Base-by-base conservation (phyloP, 2,329 filamentous ascomycete species). In the Zymoseptoria brevis region DNA sequence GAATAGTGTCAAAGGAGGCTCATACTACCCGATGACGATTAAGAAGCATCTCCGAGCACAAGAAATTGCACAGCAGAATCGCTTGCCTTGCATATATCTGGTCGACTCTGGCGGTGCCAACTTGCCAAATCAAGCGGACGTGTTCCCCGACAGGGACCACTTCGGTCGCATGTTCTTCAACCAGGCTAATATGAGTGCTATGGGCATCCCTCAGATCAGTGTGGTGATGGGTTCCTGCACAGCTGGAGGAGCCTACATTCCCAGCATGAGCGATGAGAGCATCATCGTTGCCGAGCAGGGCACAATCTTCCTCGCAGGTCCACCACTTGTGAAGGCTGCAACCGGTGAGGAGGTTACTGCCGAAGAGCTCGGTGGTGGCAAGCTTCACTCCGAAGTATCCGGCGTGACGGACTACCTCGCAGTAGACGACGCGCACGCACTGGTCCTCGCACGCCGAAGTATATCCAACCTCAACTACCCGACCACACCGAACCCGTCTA, bases 81-180 rank as follows among this genome's bases (percentile, higher is more conserved):
- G 84, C 60, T 74, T 88, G 8, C 85, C 85, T 0, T 97, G 93
- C 75, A 89, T 99, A 72, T 99, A 97, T 76, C 82, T 99, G 22
- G 94, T 97, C 58, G 93, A 99, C 73, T 96, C 91, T 4, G 93
- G 94, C 53, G 93, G 93, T 64, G 94, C 92, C 59, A 96, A 97
- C 74, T 83, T 99, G 19, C 94, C 92, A 13, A 89, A 96, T 70
- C 93, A 99, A 76, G 88, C 92, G 45, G 90, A 96, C 71, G 93
- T 97, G 59, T 97, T 99, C 74, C 94, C 93, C 1, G 93, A 97
- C 74, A 83, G 87, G 65, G 90, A 96, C 57, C 93, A 97, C 75
- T 97, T 99, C 72, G 91, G 93, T 41, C 89, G 93, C 65, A 96
- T 97, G 72, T 99, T 99, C 80, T 99, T 88, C 81, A 96, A 99